Evolutionary conservation across 2,329 filamentous ascomycete genomes (phyloP).

Genomic region (Dendryphion nanum): DNA sequence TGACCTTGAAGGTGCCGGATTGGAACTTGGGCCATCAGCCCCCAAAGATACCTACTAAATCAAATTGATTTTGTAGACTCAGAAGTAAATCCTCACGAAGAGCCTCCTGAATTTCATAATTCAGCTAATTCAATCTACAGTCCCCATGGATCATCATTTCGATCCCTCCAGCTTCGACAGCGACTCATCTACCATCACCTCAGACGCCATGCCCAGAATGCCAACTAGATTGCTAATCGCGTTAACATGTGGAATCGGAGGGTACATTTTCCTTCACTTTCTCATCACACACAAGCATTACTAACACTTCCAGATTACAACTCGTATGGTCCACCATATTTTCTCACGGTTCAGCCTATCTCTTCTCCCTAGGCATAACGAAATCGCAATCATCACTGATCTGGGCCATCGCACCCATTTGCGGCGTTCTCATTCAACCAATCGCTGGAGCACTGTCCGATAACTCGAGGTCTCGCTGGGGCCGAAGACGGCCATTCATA

Average conservation of each 20-base stretch:
- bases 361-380: slow-evolving; percentile 77
- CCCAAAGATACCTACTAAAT: background rate
- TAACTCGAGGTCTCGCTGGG: slow-evolving; percentile 71
- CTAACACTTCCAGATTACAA: background rate
- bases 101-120: too few species aligned
- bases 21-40: background rate
- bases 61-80: too few species aligned
- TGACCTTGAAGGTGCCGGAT: too few species aligned
- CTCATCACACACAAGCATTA: too few species aligned
- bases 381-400: slow-evolving; percentile 81
- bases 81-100: too few species aligned
- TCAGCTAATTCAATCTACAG: too few species aligned
- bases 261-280: background rate
- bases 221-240: background rate
- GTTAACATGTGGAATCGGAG: background rate
- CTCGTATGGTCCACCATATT: slow-evolving; percentile 13
- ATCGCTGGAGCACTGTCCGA: slow-evolving; percentile 82
- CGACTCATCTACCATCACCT: too few species aligned
- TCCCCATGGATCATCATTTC: too few species aligned
- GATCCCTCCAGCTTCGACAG: too few species aligned
- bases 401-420: slow-evolving; percentile 80
- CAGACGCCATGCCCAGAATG: too few species aligned
- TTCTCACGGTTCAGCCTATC: slow-evolving; percentile 51
- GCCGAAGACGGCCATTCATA: slow-evolving; percentile 81
- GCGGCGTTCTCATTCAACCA: slow-evolving; percentile 75